Evolutionary conservation across 805 yeast species (phyloP).

Genomic region (Metschnikowia kofuensis): DNA sequence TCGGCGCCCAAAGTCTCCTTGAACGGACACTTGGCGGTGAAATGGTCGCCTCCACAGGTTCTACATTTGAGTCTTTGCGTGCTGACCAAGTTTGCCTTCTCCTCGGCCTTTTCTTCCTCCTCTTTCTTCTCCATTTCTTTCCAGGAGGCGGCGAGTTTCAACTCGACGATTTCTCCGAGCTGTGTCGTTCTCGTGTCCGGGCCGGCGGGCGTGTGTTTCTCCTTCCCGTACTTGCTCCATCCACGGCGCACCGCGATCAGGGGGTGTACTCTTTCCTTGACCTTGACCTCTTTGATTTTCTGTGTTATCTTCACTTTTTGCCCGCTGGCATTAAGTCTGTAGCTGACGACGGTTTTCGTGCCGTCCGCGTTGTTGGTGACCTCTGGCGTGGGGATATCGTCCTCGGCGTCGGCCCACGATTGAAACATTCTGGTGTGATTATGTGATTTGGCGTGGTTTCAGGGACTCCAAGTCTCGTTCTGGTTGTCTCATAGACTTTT

Average conservation of each 20-base stretch:
- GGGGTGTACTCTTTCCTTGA: slow-evolving; percentile 79
- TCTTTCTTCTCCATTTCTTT: slow-evolving; percentile 73
- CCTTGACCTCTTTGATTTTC: slow-evolving; percentile 70
- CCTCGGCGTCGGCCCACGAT: slow-evolving; percentile 74
- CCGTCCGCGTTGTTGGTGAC: slow-evolving; percentile 81
- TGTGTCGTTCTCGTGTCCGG: slow-evolving; percentile 88
- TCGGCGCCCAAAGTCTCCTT: slow-evolving; percentile 75
- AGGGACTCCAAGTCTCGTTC: not conserved
- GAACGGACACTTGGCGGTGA: slow-evolving; percentile 93
- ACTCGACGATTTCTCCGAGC: slow-evolving; percentile 77
- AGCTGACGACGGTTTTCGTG: slow-evolving; percentile 82
- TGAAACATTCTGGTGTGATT: slow-evolving; percentile 28
- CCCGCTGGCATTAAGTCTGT: slow-evolving; percentile 70
- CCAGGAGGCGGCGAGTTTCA: slow-evolving; percentile 75
- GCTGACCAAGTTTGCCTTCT: slow-evolving; percentile 36
- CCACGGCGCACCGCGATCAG: slow-evolving; percentile 81
- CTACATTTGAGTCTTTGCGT: slow-evolving; percentile 67
- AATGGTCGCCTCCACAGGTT: slow-evolving; percentile 91
- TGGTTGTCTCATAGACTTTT: not conserved
- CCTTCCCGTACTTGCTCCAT: slow-evolving; percentile 89
- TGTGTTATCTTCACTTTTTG: slow-evolving; percentile 87
- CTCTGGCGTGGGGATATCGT: slow-evolving; percentile 70
- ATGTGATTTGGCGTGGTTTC: not conserved
- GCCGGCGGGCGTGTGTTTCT: slow-evolving; percentile 68
- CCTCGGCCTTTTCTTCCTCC: slow-evolving; percentile 52